Base-by-base conservation (phyloP, 1,284 basidiomycete genomes). In the Pisolithus thermaeus region DNA sequence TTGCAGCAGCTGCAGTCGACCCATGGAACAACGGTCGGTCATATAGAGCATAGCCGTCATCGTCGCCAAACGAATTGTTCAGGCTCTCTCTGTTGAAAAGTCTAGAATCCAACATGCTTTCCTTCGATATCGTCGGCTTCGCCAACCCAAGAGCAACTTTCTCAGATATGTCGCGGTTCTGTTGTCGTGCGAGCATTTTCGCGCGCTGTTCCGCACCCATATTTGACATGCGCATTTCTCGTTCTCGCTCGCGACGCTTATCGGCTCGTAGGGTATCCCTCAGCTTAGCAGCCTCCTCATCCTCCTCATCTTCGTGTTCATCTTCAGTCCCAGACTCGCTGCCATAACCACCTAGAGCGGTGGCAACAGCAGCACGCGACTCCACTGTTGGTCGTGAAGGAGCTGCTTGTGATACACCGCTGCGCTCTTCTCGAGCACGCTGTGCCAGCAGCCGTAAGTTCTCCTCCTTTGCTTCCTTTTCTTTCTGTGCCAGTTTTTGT, bases 101-200 rank as follows among this genome's bases (percentile, higher is more conserved):
- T 46, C 97, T 86, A 32, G 92, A 94, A 69, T 99, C 97, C 64
- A 98, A 76, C 88, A 99, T 93, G 4, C 90, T 89, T 70, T 97
- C 94, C 70, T 98, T 98, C 37, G 91, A 91, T 52, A 91, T 66
- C 0, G 95, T 92, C 7, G 97, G 97, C 70, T 99, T 99, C 42
- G 97, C 97, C 40, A 99, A 80, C 35, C 97, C 97, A 20, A 99
- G 81, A 2, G 97, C 97, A 51, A 99, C 89, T 77, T 99, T 99
- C 72, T 99, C 97, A 0, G 96, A 98, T 46, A 99, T 97, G 66
- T 99, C 97, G 61, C 97, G 90, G 68, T 99, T 97, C 73, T 94
- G 94, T 66, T 97, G 91, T 53, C 89, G 83, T 23, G 95, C 92
- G 51, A 99, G 77, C 78, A 92, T 86, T 74, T 97, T 97, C 23